Percentiles rank a stretch among this genome's conserved stretches.
phyloP scores from a whole-genome alignment of 805 yeast species.

The Candida insectorum region DNA sequence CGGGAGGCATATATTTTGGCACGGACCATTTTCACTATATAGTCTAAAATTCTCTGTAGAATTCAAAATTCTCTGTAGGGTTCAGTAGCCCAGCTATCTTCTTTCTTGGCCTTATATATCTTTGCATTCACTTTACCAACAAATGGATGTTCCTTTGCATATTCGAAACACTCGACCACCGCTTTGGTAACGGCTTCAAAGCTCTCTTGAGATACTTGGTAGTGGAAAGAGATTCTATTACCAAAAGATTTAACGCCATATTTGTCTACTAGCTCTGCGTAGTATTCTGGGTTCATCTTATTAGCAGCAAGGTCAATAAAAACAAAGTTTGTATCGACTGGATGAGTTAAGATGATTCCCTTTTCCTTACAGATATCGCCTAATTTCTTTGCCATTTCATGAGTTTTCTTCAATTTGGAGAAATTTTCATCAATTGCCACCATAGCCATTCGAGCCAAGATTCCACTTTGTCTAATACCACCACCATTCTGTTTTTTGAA shows the following conservation, averaged over 20 bases:
- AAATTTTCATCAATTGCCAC: constrained; percentile 74
- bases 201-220: constrained; percentile 29
- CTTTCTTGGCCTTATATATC: constrained; percentile 2
- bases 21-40: no score
- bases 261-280: constrained; percentile 54
- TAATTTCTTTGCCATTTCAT: constrained; percentile 49
- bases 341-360: constrained; percentile 62
- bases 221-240: constrained; percentile 80
- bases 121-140: neutral
- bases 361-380: constrained; percentile 50
- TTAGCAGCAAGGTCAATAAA: constrained; percentile 58
- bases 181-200: constrained; percentile 39
- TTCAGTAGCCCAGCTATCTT: no score
- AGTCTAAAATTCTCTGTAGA: no score
- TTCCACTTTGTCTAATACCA: constrained; percentile 86
- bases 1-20: no score
- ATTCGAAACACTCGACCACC: constrained; percentile 52
- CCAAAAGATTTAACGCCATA: constrained; percentile 65
- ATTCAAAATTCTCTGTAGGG: no score
- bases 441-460: constrained; percentile 77
- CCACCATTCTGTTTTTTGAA: constrained; percentile 92
- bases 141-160: constrained; percentile 54
- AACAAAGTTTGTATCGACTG: constrained; percentile 82
- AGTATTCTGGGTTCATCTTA: constrained; percentile 53
- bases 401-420: constrained; percentile 49